Base-by-base conservation (phyloP, 2,329 filamentous ascomycete species). In the Dendryphion nanum region DNA sequence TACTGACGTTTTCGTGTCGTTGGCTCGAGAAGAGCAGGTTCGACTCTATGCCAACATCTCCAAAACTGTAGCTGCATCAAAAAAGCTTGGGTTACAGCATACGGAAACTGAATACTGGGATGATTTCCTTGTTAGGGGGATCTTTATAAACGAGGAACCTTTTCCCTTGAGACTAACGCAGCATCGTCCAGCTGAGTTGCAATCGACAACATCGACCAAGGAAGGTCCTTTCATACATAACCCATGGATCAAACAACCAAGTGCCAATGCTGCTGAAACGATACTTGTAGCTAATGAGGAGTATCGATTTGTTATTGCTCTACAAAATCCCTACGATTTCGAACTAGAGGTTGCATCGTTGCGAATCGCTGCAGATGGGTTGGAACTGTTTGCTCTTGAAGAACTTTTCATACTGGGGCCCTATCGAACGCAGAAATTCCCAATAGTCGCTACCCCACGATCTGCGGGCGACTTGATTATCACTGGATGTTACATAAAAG, bases 251-350 rank as follows among this genome's bases (percentile, higher is more conserved):
- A 89, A 89, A 64, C 76, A 69, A 38, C 60, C 83, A 35, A 75
- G 76, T 17, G 71, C 71, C 14, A 69, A 64, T 17, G 72, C 75
- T 2, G 71, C 78, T 10, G 82, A 89, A 41, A 77, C 76, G 40
- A 77, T 89, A 1, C 72, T 96, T 19, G 86, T 97, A 15, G 82
- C 87, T 4, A 83, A 82, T 13, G 90, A 97, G 63, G 69, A 79
- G 41, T 83, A 86, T 2, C 81, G 78, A 4, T 95, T 96, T 64
- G 78, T 79, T 50, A 77, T 97, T 19, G 89, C 86, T 2, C 72
- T 98, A 14, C 93, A 97, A 59, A 98, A 98, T 53, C 89, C 90
- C 0, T 96, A 89, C 52, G 91, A 97, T 43, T 85, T 97, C 48
- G 89, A 96, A 45, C 71, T 98, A 4, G 88, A 95, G 38, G 82